Evolutionary conservation across 2,329 filamentous ascomycete species (phyloP), one percentile per base, ranked within the genome.

Genomic region (Lachnum nothofagi): DNA sequence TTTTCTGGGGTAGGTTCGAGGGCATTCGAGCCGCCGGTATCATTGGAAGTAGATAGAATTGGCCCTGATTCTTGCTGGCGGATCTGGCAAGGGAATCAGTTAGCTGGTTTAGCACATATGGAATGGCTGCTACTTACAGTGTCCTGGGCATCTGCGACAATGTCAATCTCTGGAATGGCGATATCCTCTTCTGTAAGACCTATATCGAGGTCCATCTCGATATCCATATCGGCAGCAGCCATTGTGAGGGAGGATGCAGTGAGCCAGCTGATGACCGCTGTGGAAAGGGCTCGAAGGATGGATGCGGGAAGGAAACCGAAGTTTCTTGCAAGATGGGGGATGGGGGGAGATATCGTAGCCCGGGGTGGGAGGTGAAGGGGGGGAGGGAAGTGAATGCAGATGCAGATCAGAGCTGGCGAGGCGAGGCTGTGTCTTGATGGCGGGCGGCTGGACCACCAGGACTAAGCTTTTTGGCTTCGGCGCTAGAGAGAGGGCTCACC

Each of bases 161-260:
- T 51, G 10, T 60, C 58, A 42, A 59, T 53, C 17, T 59, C 56
- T 20, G 52, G 52, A 39, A 49, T 40, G 4, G 31, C 46, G 23
- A 58, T 29, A 20, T 63, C 59, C 10, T 70, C 69, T 7, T 68
- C 72, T 27, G 77, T 73, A 3, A 74, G 68, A 29, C 74, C 75
- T 25, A 87, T 73, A 60, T 83, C 85, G 78, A 87, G 72, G 60
- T 83, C 85, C 82, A 88, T 86, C 55, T 88, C 85, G 48, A 88
- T 82, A 67, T 89, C 85, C 83, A 88, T 83, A 48, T 72, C 66
- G 41, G 56, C 56, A 40, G 56, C 56, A 31, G 60, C 59, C 61
- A 64, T 65, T 20, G 37, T 57, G 47, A 46, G 44, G 16, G 16
- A 27, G 9, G 20, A 20, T 7, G 35, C 23, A 23, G 29, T 24